These are phyloP conservation scores for Trypanosoma theileri DNA, from an alignment of 208 protist species.

Conservation along the genomic window DNA sequence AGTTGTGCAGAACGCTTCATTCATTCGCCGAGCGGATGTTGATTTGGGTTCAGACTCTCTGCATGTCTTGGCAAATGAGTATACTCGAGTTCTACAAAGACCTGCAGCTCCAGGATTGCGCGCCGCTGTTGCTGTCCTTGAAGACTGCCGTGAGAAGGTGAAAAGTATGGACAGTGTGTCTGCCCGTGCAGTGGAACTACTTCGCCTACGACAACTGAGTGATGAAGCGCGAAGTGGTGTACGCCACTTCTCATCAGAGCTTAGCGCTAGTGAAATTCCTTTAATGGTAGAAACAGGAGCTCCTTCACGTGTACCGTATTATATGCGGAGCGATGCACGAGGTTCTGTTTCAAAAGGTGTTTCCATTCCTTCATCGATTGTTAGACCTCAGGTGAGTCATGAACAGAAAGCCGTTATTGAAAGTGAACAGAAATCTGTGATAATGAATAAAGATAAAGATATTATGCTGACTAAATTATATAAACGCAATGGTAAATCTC, in stretches of 20 bases:
- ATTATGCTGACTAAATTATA: background rate
- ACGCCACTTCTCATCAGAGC: conserved; percentile 10
- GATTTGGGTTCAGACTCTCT: conserved; percentile 64
- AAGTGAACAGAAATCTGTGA: background rate
- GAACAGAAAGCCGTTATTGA: background rate
- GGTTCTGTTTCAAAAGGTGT: conserved; percentile 25
- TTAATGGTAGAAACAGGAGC: background rate
- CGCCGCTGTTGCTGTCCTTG: conserved; percentile 13
- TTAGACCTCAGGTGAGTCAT: background rate
- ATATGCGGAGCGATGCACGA: conserved; percentile 35
- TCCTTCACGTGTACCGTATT: conserved; percentile 45
- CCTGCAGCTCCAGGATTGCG: conserved; percentile 21
- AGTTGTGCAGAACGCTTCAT: conserved; percentile 59
- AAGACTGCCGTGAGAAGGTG: conserved; percentile 9
- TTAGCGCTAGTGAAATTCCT: conserved; percentile 10
- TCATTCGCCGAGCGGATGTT: conserved; percentile 49
- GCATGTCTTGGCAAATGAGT: conserved; percentile 73
- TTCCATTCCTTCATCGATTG: conserved; percentile 11
- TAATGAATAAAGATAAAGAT: background rate
- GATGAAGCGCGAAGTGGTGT: conserved; percentile 19
- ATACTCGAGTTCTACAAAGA: conserved; percentile 42
- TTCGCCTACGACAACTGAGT: conserved; percentile 23
- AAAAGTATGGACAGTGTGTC: background rate
- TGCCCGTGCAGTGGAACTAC: conserved; percentile 18
- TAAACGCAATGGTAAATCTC: background rate